Evolutionary conservation across 2,329 filamentous ascomycete genomes (phyloP).

Genomic region (Periconia sp.): DNA sequence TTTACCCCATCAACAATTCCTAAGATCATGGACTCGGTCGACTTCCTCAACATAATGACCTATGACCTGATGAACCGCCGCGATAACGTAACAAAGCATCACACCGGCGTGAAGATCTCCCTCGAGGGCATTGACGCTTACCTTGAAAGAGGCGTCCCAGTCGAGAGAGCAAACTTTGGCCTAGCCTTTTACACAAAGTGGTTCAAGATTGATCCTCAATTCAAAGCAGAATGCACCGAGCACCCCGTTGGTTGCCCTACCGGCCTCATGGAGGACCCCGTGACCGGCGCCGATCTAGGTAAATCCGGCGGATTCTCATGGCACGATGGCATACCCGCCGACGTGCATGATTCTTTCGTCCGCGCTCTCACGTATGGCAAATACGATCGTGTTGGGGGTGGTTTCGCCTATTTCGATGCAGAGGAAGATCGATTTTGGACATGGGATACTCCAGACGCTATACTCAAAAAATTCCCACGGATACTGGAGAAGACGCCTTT

Average conservation of each 20-base stretch:
- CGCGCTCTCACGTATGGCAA: constrained; percentile 59
- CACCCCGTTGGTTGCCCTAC: constrained; percentile 66
- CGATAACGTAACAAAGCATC: constrained; percentile 68
- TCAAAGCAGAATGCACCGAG: constrained; percentile 48
- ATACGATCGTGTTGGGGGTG: constrained; percentile 65
- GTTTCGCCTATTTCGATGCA: constrained; percentile 72
- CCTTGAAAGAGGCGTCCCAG: constrained; percentile 59
- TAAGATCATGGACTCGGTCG: constrained; percentile 63
- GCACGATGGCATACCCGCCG: constrained; percentile 37
- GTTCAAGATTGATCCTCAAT: constrained; percentile 59
- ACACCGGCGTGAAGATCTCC: constrained; percentile 65
- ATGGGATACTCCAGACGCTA: constrained; percentile 69
- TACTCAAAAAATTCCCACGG: constrained; percentile 65
- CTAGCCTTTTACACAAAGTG: constrained; percentile 73
- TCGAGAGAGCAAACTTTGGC: constrained; percentile 66
- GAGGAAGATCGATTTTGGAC: constrained; percentile 70
- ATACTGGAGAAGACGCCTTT: constrained; percentile 63
- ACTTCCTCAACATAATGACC: constrained; percentile 74
- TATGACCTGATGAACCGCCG: constrained; percentile 76
- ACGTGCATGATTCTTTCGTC: constrained; percentile 62
- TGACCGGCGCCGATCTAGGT: constrained; percentile 65
- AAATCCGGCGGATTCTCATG: constrained; percentile 63
- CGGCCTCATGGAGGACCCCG: constrained; percentile 64
- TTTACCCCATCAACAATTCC: constrained; percentile 64
- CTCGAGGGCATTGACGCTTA: constrained; percentile 64